Conservation (phyloP, 768 basidiomycete species). For the Phanerochaete sordida region DNA sequence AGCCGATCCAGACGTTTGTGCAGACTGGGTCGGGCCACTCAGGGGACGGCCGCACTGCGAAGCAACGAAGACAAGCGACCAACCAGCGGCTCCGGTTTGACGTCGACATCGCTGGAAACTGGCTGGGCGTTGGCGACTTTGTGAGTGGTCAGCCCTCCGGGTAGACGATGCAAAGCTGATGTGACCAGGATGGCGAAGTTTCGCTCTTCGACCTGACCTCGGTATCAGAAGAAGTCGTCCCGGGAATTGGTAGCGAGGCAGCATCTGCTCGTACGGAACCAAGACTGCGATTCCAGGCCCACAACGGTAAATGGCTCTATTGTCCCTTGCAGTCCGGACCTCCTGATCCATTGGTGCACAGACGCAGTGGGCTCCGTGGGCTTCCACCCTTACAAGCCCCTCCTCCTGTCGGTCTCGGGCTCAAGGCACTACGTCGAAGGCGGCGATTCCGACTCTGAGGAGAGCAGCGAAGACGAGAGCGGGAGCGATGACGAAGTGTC, state of each 20-base stretch:
- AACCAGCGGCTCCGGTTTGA: constrained; percentile 84
- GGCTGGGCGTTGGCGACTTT: constrained; percentile 65
- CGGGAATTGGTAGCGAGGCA: constrained; percentile 15
- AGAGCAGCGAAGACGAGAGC: constrained; percentile 13
- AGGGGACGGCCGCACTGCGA: background rate
- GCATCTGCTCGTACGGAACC: constrained; percentile 16
- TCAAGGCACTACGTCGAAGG: constrained; percentile 62
- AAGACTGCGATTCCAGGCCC: constrained; percentile 44
- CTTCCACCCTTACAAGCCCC: constrained; percentile 64
- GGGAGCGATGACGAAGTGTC: constrained; percentile 12
- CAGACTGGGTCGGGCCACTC: background rate
- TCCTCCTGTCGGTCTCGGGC: constrained; percentile 66
- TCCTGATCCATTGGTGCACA: constrained; percentile 22
- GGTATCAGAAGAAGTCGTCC: constrained; percentile 3
- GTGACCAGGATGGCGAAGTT: constrained; percentile 51
- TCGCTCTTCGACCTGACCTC: constrained; percentile 51
- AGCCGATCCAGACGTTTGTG: constrained; percentile 37
- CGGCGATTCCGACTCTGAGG: constrained; percentile 20
- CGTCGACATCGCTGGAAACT: constrained; percentile 63
- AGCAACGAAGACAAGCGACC: constrained; percentile 27
- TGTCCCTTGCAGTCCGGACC: background rate
- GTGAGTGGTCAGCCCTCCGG: constrained; percentile 35
- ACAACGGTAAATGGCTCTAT: constrained; percentile 41
- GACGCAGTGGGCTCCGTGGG: constrained; percentile 72
- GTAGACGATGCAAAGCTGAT: background rate